Evolutionary conservation across 345 rosid genomes (phyloP), one percentile per base, ranked within the genome.

Genomic region (Heritiera littoralis): DNA sequence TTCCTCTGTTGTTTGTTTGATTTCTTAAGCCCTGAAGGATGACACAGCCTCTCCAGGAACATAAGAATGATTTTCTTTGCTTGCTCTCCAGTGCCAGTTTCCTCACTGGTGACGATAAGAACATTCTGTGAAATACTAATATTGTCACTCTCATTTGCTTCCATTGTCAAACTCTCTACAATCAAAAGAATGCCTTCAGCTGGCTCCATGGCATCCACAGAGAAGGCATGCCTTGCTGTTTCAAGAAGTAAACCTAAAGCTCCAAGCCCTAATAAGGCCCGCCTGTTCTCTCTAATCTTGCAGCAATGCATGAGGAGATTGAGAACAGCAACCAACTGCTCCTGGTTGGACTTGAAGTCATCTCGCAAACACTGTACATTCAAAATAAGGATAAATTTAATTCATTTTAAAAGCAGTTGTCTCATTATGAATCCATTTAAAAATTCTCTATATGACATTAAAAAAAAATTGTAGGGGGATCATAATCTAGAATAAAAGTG

Each of bases 141-240:
- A 82, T 88, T 88, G 77, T 92, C 94, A 76, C 98, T 92, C 83
- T 92, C 99, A 74, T 96, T 92, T 83, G 98, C 99, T 88, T 94
- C 99, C 81, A 96, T 78, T 3, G 98, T 92, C 86, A 96, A 86
- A 83, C 92, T 94, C 87, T 96, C 99, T 11, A 96, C 98, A 80
- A 96, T 94, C 85, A 96, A 88, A 83, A 96, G 98, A 86, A 94
- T 96, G 80, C 97, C 98, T 83, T 94, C 99, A 63, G 99, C 99
- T 77, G 97, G 95, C 83, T 96, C 99, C 95, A 96, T 94, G 77
- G 99, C 98, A 89, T 96, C 99, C 79, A 96, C 94, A 74, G 98
- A 87, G 81, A 94, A 96, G 41, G 99, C 99, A 58, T 92, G 88
- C 89, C 99, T 89, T 72, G 97, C 99, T 69, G 98, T 90, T 90